Evolutionary conservation across 805 yeast genomes (phyloP), one percentile per base, ranked within the genome.

Genomic region (Cyberlindnera samutprakarnensis): DNA sequence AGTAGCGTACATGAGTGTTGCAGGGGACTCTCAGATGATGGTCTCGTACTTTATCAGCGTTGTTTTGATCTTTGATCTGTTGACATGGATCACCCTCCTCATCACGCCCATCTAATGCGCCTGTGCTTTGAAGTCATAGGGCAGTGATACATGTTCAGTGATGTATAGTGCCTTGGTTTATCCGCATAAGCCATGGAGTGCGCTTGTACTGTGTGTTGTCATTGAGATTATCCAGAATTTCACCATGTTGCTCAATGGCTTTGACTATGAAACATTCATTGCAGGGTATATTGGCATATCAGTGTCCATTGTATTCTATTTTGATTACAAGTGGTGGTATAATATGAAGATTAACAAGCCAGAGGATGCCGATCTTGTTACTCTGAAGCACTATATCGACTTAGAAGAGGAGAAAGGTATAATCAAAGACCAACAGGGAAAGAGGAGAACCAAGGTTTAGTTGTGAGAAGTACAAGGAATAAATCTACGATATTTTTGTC

Each of bases 211-310:
- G 41, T 75, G 83, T 54, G 36, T 59, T 32, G 33, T 80, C 32
- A 63, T 82, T 38, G 66, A 77, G 7, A 46, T 82, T 28, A 71
- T 76, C 52, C 81, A 82, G 58, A 78, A 78, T 44, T 80, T 79
- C 54, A 75, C 85, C 1, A 87, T 74, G 3, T 82, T 82, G 61
- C 61, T 82, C 43, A 74, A 74, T 30, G 58, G 54, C 12, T 77
- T 81, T 52, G 68, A 71, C 41, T 76, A 75, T 58, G 71, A 74
- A 55, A 64, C 64, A 14, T 83, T 83, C 51, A 78, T 82, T 49
- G 79, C 90, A 21, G 87, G 88, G 27, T 81, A 82, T 57, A 77
- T 82, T 47, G 82, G 46, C 14, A n/a, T 38, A 15, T 84, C 85
- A 22, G 75, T 79, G 9, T 81, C 67, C 45, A 23, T 76, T 22